These are phyloP conservation scores for Cercospora sp. DNA, from an alignment of 2,329 filamentous ascomycete species.

Conservation along the genomic window DNA sequence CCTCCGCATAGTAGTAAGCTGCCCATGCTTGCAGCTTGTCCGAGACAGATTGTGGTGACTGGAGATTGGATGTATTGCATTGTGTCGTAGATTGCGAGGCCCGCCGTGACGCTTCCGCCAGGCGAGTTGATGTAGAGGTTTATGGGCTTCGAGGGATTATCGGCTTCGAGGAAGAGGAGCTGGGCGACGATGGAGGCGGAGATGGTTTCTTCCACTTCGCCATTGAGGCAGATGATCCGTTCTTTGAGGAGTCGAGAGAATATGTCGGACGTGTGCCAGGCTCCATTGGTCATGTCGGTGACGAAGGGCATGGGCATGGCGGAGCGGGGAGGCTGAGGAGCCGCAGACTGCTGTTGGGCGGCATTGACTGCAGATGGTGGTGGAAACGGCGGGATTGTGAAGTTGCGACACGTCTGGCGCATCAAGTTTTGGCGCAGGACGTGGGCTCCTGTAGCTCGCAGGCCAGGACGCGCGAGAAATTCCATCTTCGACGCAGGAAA, in stretches of 20 bases:
- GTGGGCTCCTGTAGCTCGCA: conserved; percentile 30
- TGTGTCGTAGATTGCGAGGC: conserved; percentile 91
- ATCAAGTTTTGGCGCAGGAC: conserved; percentile 20
- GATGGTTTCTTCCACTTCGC: conserved; percentile 82
- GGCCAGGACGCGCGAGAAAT: conserved; percentile 26
- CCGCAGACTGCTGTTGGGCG: background rate
- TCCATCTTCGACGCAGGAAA: conserved; percentile 25
- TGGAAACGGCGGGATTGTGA: conserved; percentile 1
- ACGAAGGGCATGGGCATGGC: conserved; percentile 48
- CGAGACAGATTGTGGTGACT: conserved; percentile 91
- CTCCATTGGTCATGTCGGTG: conserved; percentile 48
- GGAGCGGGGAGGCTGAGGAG: conserved; percentile 20
- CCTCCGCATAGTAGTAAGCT: conserved; percentile 85
- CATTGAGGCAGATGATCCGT: conserved; percentile 91
- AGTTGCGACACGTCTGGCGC: conserved; percentile 6
- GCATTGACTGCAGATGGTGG: conserved; percentile 7
- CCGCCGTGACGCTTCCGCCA: conserved; percentile 85
- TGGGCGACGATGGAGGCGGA: conserved; percentile 95
- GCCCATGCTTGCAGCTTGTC: conserved; percentile 94
- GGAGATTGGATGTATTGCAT: conserved; percentile 96
- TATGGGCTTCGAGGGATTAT: conserved; percentile 91
- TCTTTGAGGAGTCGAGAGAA: conserved; percentile 60
- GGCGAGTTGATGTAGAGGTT: conserved; percentile 98
- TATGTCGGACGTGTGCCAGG: conserved; percentile 54
- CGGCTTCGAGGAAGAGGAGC: conserved; percentile 95